phyloP scores from a whole-genome alignment of 306 rosid genomes.

The Arachis hypogaea region DNA sequence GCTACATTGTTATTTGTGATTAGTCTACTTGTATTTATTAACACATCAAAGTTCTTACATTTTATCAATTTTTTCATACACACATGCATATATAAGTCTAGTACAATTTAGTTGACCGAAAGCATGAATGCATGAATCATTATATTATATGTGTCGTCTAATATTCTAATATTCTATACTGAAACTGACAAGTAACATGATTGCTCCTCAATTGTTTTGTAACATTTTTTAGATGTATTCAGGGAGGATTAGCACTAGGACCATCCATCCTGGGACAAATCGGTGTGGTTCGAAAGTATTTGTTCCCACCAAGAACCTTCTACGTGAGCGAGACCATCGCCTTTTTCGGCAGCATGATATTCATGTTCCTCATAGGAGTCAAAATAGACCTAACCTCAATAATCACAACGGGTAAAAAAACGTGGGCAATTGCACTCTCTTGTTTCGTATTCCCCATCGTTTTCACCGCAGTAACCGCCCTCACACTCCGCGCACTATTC shows the following conservation, averaged over 20 bases:
- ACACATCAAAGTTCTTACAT: too few relatives aligned
- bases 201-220: too few relatives aligned
- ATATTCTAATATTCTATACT: too few relatives aligned
- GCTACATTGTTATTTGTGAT: too few relatives aligned
- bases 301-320: conserved; percentile 47
- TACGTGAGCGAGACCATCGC: conserved; percentile 51
- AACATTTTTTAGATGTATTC: neutral
- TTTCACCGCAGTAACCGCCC: neutral
- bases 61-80: too few relatives aligned
- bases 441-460: conserved; percentile 32
- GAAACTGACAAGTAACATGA: too few relatives aligned
- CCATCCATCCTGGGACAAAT: conserved; percentile 51
- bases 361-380: conserved; percentile 57
- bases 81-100: too few relatives aligned
- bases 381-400: conserved; percentile 45
- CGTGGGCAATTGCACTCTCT: conserved; percentile 46
- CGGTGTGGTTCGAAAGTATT: neutral
- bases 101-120: too few relatives aligned
- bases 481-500: neutral
- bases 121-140: too few relatives aligned
- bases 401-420: conserved; percentile 46
- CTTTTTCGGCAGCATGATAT: conserved; percentile 52
- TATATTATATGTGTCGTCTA: too few relatives aligned
- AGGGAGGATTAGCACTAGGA: conserved; percentile 58
- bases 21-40: too few relatives aligned